Evolutionary conservation across 1,139 yeast genomes (phyloP).

Genomic region (Suhomyces ambrosiae): DNA sequence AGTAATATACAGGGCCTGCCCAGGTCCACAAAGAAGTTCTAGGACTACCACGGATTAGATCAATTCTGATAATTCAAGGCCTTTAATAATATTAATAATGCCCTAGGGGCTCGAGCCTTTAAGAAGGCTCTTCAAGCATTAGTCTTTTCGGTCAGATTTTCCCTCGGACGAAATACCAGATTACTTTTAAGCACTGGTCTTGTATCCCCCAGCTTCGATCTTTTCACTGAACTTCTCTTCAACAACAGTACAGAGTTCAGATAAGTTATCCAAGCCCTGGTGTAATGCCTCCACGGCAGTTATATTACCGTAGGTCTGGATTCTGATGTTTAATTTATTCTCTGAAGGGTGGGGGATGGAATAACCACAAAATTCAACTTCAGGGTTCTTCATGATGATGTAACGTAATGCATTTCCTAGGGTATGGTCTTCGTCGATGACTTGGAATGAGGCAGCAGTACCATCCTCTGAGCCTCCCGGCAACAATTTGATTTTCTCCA

Average conservation of each 20-base stretch:
- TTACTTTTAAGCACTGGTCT: constrained; percentile 33
- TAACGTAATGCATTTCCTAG: constrained; percentile 91
- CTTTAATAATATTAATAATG: no score
- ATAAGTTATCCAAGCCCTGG: constrained; percentile 84
- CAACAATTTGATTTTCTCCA: constrained; percentile 57
- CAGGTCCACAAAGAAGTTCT: no score
- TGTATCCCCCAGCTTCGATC: constrained; percentile 54
- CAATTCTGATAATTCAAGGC: no score
- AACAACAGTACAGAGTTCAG: constrained; percentile 79
- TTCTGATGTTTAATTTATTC: constrained; percentile 82
- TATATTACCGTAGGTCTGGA: constrained; percentile 87
- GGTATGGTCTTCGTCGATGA: constrained; percentile 92
- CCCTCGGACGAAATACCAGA: no score
- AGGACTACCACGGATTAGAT: no score
- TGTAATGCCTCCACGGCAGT: constrained; percentile 94
- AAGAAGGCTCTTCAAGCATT: no score
- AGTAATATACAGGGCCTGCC: constrained; percentile 13
- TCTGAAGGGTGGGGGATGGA: constrained; percentile 99
- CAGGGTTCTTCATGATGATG: constrained; percentile 95
- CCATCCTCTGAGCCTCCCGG: constrained; percentile 97
- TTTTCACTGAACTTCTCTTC: constrained; percentile 75
- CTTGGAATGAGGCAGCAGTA: constrained; percentile 92
- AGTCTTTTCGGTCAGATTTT: not conserved
- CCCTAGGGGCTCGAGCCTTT: no score
- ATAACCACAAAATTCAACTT: constrained; percentile 97